Conservation (phyloP, 1,284 basidiomycete genomes). For the Anthracocystis walkeri region DNA sequence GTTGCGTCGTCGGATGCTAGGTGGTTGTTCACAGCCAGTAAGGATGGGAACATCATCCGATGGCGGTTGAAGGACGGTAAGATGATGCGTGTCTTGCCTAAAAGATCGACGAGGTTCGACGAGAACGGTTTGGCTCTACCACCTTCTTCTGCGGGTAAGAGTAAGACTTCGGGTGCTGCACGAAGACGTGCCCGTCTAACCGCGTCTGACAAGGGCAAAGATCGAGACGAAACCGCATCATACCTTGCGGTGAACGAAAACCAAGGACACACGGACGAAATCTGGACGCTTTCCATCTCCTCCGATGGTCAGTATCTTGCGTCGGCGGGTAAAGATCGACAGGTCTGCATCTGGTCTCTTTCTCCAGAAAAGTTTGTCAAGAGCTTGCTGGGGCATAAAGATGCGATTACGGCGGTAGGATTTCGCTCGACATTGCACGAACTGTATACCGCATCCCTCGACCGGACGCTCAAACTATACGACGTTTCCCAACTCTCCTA, state of each 20-base stretch:
- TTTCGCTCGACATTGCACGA: slow-evolving; percentile 84
- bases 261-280: slow-evolving; percentile 85
- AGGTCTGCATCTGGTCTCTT: slow-evolving; percentile 61
- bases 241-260: slow-evolving; percentile 67
- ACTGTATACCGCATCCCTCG: slow-evolving; percentile 84
- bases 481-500: slow-evolving; percentile 88
- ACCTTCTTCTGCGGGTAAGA: slow-evolving; percentile 6
- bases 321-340: slow-evolving; percentile 85
- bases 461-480: slow-evolving; percentile 91
- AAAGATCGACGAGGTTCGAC: slow-evolving; percentile 20
- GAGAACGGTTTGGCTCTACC: slow-evolving; percentile 12
- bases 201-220: slow-evolving; percentile 5
- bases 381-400: slow-evolving; percentile 73
- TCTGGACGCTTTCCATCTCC: slow-evolving; percentile 84
- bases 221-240: slow-evolving; percentile 1
- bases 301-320: slow-evolving; percentile 86
- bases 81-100: slow-evolving; percentile 52
- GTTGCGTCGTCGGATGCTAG: slow-evolving; percentile 78
- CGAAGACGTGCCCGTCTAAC: slow-evolving; percentile 38
- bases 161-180: slow-evolving; percentile 49
- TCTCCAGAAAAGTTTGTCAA: slow-evolving; percentile 75
- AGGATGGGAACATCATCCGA: slow-evolving; percentile 64
- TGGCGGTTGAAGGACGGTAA: slow-evolving; percentile 66
- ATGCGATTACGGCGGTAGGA: slow-evolving; percentile 75
- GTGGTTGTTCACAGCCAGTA: slow-evolving; percentile 72